Base-by-base conservation (phyloP, 2,329 filamentous ascomycete species). In the Neoscytalidium dimidiatum region DNA sequence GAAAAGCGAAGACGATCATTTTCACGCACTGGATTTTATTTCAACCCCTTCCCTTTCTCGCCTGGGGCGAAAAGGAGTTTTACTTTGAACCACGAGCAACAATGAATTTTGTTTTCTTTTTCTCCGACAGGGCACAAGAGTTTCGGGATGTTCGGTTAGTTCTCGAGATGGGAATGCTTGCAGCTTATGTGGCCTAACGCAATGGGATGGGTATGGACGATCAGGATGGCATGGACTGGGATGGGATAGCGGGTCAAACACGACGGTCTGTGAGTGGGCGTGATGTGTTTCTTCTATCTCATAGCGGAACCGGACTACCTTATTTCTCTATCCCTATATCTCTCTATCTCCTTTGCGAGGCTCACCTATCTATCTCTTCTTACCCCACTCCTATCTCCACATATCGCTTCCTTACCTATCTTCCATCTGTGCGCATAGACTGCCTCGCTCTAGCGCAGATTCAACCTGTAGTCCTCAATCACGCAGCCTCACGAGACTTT, bases 101-200 rank as follows among this genome's bases (percentile, higher is more conserved):
- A 60, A 60, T 60, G 56, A 60, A 23, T 60, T 60, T 60, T 21
- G 8, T 57, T 57, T 29, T 33, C 23, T 35, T n/a, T n/a, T 56
- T 56, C 29, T n/a, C 41, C 38, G n/a, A 19, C 38, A 44, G 13
- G 23, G 56, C 56, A 60, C 33, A 46, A 46, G 56, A 60, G 56
- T 46, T 26, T 60, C 19, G 38, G 56, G 41, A 41, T 60, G 56
- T 46, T 60, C n/a, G 13, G 46, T 23, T 6, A n/a, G 21, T 43
- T 60, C 19, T 46, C 6, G 43, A 29, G 56, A 26, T 17, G 56
- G 28, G n/a, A 33, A 23, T 44, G 56, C 26, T 33, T 44, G 31
- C 51, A 35, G 51, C 19, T 26, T 44, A 58, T 21, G 14, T 43
- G 38, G 35, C 5, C 46, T 60, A 26, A 44, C 46, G 41, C 17